These are phyloP conservation scores for Cyberlindnera amylophila DNA, from an alignment of 805 yeast genomes.

Conservation along the genomic window DNA sequence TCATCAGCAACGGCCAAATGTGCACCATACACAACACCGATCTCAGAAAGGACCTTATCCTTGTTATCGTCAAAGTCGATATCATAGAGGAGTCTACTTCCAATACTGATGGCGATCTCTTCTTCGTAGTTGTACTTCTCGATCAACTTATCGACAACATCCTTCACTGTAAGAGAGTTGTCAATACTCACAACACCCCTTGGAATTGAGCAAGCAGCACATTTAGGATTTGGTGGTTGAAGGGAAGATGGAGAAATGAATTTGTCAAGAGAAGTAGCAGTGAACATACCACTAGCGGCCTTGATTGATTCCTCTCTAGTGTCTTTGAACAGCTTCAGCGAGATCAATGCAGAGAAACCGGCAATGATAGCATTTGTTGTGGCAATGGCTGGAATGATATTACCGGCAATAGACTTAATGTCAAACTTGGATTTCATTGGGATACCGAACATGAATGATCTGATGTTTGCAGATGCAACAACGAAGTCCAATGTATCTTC, in stretches of 20 bases:
- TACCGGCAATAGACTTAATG: slow-evolving; percentile 93
- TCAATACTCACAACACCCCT: slow-evolving; percentile 46
- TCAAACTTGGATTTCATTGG: slow-evolving; percentile 76
- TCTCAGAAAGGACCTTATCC: slow-evolving; percentile 40
- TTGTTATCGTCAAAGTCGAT: slow-evolving; percentile 82
- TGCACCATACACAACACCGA: slow-evolving; percentile 59
- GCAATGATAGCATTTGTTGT: slow-evolving; percentile 96
- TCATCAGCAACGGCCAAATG: slow-evolving; percentile 76
- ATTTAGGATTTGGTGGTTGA: slow-evolving; percentile 60
- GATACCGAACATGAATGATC: slow-evolving; percentile 68
- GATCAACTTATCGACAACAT: slow-evolving; percentile 49
- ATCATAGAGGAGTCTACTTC: slow-evolving; percentile 65
- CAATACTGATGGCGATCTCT: slow-evolving; percentile 54
- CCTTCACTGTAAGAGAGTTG: slow-evolving; percentile 37
- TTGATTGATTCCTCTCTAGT: slow-evolving; percentile 28
- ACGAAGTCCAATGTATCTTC: slow-evolving; percentile 87
- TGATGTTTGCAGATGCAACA: slow-evolving; percentile 74
- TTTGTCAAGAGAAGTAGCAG: slow-evolving; percentile 52
- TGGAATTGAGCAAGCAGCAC: slow-evolving; percentile 61
- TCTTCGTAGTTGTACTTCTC: slow-evolving; percentile 51
- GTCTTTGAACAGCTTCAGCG: slow-evolving; percentile 49
- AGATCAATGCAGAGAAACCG: slow-evolving; percentile 77
- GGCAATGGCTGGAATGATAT: slow-evolving; percentile 97
- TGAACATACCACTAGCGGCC: slow-evolving; percentile 46
- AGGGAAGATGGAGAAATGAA: slow-evolving; percentile 63